These are phyloP conservation scores for Dothideomycetes sp. DNA, from an alignment of 2,329 filamentous ascomycete species.

Conservation along the genomic window DNA sequence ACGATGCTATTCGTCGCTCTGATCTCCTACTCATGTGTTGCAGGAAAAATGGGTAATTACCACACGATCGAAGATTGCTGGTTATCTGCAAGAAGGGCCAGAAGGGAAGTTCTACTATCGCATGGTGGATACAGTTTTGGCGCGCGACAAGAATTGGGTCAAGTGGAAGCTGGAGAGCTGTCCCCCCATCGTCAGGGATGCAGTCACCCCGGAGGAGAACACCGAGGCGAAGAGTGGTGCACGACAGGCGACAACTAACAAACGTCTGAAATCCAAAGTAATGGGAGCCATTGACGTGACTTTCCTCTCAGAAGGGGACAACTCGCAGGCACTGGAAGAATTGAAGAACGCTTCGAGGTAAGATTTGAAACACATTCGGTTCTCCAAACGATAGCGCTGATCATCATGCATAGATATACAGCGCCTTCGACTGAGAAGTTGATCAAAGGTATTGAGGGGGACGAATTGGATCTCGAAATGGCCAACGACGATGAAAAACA, in stretches of 20 bases:
- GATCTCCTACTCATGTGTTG: constrained; percentile 17
- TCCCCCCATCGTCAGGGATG: constrained; percentile 68
- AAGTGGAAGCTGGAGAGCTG: constrained; percentile 96
- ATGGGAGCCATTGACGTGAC: constrained; percentile 61
- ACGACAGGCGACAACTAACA: constrained; percentile 58
- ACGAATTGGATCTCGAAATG: constrained; percentile 81
- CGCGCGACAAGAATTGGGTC: constrained; percentile 96
- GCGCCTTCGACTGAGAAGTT: constrained; percentile 64
- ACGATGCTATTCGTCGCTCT: not conserved
- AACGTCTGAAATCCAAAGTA: constrained; percentile 58
- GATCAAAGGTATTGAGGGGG: constrained; percentile 62
- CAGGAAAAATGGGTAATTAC: constrained; percentile 74
- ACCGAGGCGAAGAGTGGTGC: constrained; percentile 58
- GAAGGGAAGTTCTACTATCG: constrained; percentile 92
- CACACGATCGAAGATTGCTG: constrained; percentile 69
- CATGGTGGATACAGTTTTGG: constrained; percentile 93
- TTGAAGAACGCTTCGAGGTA: constrained; percentile 55
- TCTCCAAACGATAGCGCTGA: constrained; percentile 24
- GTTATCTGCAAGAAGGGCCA: constrained; percentile 68
- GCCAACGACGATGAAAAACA: constrained; percentile 56
- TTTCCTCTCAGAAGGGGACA: constrained; percentile 63
- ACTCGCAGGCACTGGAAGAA: constrained; percentile 54
- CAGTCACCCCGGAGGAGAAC: constrained; percentile 62
- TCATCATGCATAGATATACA: constrained; percentile 40
- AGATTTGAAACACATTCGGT: constrained; percentile 14